Base-by-base conservation (phyloP, 352 stramenopile species). In the Globisporangium cystogenes region DNA sequence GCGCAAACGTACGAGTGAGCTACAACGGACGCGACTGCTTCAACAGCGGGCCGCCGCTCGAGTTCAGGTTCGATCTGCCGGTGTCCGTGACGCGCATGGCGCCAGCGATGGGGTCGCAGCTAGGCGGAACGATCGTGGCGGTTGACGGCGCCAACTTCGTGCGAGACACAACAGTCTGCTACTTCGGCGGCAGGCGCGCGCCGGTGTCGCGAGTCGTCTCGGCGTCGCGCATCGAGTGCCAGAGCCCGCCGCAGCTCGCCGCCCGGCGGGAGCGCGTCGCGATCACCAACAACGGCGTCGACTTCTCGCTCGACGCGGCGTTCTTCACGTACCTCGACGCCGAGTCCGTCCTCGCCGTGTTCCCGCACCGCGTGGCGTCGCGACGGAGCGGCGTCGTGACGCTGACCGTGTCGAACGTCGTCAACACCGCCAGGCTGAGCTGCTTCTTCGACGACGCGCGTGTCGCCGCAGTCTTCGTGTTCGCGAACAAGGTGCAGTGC, bases 261-360 rank as follows among this genome's bases (percentile, higher is more conserved):
- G 20, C 54, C 11, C 48, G 60, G 14, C 35, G 33, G 27, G 27
- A 74, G 35, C 51, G 42, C 24, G 65, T 95, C 2, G 36, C 62
- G 4, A 74, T 92, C 20, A 76, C 67, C 16, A 90, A 79, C 58
- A 95, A 95, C 29, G 76, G 66, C 7, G 45, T 68, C 1, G 86
- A 95, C 51, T 83, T 73, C 23, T 87, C 72, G 2, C 37, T 36
- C 29, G 58, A 71, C 8, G 31, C 52, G 0, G 55, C 72, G 2
- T 70, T 74, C 11, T 81, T 79, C 42, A 72, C 48, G 6, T 88
- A 73, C 39, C 35, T 59, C 40, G 43, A 65, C 12, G 65, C 63
- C 0, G 82, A 88, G 51, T 57, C 74, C 29, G 74, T 93, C 0
- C 49, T 72, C 1, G 53, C 59, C 7, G 54, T 79, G 15, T 48